Base-by-base conservation (phyloP, 2,329 filamentous ascomycete species). In the Trichoderma sp. region DNA sequence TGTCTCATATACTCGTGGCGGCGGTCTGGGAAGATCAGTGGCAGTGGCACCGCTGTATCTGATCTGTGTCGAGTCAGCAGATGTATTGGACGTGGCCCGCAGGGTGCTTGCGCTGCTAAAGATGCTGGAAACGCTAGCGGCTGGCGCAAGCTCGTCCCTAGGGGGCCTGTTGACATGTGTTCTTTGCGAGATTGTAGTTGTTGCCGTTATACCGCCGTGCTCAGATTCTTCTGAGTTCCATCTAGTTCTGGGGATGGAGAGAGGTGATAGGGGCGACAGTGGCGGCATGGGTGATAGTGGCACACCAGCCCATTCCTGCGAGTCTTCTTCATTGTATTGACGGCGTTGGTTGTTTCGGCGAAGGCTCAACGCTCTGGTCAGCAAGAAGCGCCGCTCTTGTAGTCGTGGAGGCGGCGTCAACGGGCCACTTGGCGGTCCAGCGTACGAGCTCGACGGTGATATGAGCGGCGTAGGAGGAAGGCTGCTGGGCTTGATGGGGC, bases 361-460 rank as follows among this genome's bases (percentile, higher is more conserved):
- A 32, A 70, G 43, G 23, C 69, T 71, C 26, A 71, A 39, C 1
- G 58, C 62, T 13, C 71, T 47, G 3, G 76, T 67, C 1, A 83
- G 79, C 20, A 87, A 80, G 62, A 84, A 80, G 43, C 78, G 82
- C 6, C 85, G 82, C 65, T 87, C 85, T 66, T 83, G 81, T 2
- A 88, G 81, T 20, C 85, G 82, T 2, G 82, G 82, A 0, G 86
- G 86, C 1, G 86, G 85, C 0, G 82, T 85, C 28, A 84, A 74
- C 0, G 80, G 80, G 2, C 73, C 68, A 2, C 72, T 68, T 3
- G 77, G 75, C 8, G 71, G 47, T 13, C 74, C 75, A 2, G 73
- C 43, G 26, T 75, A 74, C 0, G 81, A 81, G 8, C 76, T 71
- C 0, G 79, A 76, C 0, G 84, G 80, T 0, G 84, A 82, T 57